Base-by-base conservation (phyloP, 805 yeast genomes). In the Candida quercuum region DNA sequence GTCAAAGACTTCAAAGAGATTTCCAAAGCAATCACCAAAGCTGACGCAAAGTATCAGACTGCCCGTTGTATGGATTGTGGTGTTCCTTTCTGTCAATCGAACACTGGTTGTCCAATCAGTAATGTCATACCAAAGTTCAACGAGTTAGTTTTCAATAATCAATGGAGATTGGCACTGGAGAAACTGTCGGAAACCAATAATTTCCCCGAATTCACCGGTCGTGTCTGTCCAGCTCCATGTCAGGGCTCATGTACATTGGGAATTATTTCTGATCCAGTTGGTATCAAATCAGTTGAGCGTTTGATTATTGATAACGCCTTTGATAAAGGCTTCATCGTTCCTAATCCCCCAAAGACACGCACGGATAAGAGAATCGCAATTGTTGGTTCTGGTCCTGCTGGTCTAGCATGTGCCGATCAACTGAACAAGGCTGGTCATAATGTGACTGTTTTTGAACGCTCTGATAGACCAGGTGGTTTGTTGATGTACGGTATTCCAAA, bases 51-150 rank as follows among this genome's bases (percentile, higher is more conserved):
- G 60, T 76, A 74, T 60, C 97, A 91, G 69, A 86, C 98, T 41
- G 96, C 98, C 13, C 79, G 99, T 64, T 91, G 99, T 74, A 91
- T 93, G 95, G 98, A 91, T 66, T 91, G 99, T 72, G 99, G 99
- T 71, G 94, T 93, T 52, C 99, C 99, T 41, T 91, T 91, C 78
- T 91, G 99, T 72, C 94, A 91, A 57, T 83, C 95, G 33, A 98
- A 91, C 63, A 85, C 96, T 31, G 99, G 99, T 42, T 91, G 99
- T 69, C 99, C 99, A 37, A 84, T 91, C 49, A 88, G 97, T 37
- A 91, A 91, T 66, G 81, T 91, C 52, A 91, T 91, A 69, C 99
- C 99, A 46, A 89, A 91, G 66, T 93, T 96, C 91, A 93, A 91
- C 63, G 98, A 89, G 61, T 75, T 93, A 50, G 96, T 91, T 15